These are phyloP conservation scores for Xeromyces bisporus DNA, from an alignment of 495 filamentous ascomycete genomes.

Conservation along the genomic window DNA sequence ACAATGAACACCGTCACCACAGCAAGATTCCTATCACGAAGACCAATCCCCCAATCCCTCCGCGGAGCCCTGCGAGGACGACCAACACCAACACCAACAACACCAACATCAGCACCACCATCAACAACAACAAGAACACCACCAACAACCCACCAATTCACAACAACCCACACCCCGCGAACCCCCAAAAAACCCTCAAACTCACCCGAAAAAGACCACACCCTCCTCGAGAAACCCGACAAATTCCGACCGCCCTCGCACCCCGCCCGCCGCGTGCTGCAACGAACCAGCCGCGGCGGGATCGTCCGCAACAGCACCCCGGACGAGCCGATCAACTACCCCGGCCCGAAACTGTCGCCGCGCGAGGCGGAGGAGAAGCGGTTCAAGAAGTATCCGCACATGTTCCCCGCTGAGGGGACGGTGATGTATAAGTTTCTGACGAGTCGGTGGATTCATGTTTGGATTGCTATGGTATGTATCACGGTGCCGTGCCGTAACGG, in stretches of 20 bases:
- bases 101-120: constrained; percentile 9
- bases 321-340: constrained; percentile 42
- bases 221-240: constrained; percentile 59
- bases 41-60: constrained; percentile 24
- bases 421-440: constrained; percentile 62
- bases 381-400: constrained; percentile 56
- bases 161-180: neutral
- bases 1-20: no score
- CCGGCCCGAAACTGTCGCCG: constrained; percentile 44
- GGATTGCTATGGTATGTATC: constrained; percentile 59
- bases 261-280: constrained; percentile 37
- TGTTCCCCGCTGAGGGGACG: constrained; percentile 60
- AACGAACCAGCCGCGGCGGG: constrained; percentile 13
- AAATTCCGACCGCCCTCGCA: constrained; percentile 80
- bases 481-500: no score
- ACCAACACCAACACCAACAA: constrained; percentile 7
- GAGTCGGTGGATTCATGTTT: constrained; percentile 53
- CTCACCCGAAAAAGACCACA: constrained; percentile 23
- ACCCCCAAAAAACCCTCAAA: constrained; percentile 4
- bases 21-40: constrained; percentile 13
- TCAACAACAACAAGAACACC: constrained; percentile 4
- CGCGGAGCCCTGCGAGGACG: constrained; percentile 27
- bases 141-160: constrained; percentile 14
- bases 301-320: no score
- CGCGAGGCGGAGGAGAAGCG: constrained; percentile 43